phyloP scores from a whole-genome alignment of 768 basidiomycete genomes.

The Tricholoma sp. region DNA sequence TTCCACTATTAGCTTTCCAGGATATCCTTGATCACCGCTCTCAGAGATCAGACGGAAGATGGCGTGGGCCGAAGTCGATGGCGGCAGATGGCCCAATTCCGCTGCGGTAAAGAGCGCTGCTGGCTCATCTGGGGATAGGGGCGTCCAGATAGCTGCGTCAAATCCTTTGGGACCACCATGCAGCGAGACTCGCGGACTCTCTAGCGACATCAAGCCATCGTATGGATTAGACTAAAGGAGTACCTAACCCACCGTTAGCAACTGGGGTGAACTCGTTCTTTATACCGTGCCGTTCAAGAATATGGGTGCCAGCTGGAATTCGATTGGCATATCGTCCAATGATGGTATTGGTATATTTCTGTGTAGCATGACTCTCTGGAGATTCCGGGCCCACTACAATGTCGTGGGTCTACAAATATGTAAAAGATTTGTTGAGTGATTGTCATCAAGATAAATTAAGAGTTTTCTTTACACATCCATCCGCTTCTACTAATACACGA shows the following conservation, averaged over 20 bases:
- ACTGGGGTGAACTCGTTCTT: slow-evolving; percentile 40
- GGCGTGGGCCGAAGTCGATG: slow-evolving; percentile 29
- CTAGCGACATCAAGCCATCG: slow-evolving; percentile 19
- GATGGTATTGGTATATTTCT: slow-evolving; percentile 71
- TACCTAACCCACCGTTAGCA: slow-evolving; percentile 31
- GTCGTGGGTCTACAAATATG: slow-evolving; percentile 56
- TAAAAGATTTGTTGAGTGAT: background rate
- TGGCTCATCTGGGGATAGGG: slow-evolving; percentile 31
- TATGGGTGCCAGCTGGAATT: slow-evolving; percentile 54
- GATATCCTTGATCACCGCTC: slow-evolving; percentile 70
- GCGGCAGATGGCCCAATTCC: slow-evolving; percentile 41
- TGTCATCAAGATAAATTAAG: background rate
- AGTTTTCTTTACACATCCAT: slow-evolving; percentile 46
- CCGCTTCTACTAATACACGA: slow-evolving; percentile 57
- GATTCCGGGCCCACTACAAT: slow-evolving; percentile 70
- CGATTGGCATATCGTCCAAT: slow-evolving; percentile 73
- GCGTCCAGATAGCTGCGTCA: slow-evolving; percentile 52
- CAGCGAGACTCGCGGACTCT: slow-evolving; percentile 53
- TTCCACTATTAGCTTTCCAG: slow-evolving; percentile 57
- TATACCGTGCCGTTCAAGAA: slow-evolving; percentile 49
- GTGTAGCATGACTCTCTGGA: slow-evolving; percentile 48
- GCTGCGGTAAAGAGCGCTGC: slow-evolving; percentile 51
- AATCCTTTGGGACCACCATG: slow-evolving; percentile 70
- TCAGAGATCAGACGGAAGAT: slow-evolving; percentile 55
- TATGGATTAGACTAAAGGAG: background rate